Base-by-base conservation (phyloP, 2,329 filamentous ascomycete species). In the Juglanconis oblonga region DNA sequence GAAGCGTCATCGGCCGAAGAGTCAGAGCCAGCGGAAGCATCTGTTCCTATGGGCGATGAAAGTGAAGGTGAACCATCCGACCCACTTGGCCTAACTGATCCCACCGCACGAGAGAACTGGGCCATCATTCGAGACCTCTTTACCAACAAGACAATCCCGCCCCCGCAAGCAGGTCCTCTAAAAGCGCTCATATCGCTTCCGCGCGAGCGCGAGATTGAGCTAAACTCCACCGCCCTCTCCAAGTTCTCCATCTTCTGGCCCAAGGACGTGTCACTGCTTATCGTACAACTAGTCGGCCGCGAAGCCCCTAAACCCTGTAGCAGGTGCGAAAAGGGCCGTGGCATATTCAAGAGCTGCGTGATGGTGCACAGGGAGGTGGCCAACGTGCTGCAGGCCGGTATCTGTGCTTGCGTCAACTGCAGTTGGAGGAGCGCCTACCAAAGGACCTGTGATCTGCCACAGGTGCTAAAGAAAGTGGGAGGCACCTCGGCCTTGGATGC, bases 401-500 rank as follows among this genome's bases (percentile, higher is more conserved):
- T 44, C 1, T n/a, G 50, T 1, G 52, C 56, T 11, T 62, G 59
- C 13, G 53, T 57, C 7, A 62, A 59, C 5, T 62, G 59, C 40
- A 57, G 40, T 11, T 49, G 14, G 11, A 56, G 40, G 1, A 29
- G 33, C 4, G 1, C 6, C 1, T 4, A 45, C 2, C 29, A 36
- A 3, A 14, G 5, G 0, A n/a, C 5, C 5, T 62, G 59, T 14
- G 58, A 55, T 5, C 3, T 59, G 3, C 2, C 44, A 32, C 32
- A 51, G 17, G 3, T 55, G 5, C 11, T n/a, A 3, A 48, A 24
- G 17, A n/a, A 5, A 4, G 42, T n/a, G 14, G 42, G 14, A 45
- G 42, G 42, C 24, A 24, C 24, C 24, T 24, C 24, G 24, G 24
- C 24, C 24, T 24, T 24, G 24, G 24, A 13, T 42, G 10, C 6